Conservation (phyloP, 179 eudicot genomes). For the Corrigiola litoralis region DNA sequence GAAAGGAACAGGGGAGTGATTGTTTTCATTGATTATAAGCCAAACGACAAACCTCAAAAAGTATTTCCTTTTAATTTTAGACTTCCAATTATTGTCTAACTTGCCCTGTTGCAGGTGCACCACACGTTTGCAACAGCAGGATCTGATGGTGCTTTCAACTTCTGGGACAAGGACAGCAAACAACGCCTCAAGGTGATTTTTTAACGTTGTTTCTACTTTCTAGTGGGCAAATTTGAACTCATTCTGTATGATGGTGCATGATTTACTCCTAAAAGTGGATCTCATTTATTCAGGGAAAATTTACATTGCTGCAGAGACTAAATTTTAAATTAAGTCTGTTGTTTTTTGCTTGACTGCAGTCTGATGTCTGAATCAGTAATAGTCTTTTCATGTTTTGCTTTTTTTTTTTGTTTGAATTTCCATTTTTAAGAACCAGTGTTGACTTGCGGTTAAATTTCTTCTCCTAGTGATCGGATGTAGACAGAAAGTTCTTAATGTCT, state of each 20-base stretch:
- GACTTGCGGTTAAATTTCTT: neutral
- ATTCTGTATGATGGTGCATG: neutral
- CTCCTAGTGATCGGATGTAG: neutral
- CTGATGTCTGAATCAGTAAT: neutral
- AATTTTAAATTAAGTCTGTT: neutral
- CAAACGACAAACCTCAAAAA: neutral
- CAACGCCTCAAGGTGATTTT: slow-evolving; percentile 75
- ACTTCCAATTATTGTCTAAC: neutral
- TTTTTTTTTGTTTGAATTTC: neutral
- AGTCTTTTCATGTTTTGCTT: neutral
- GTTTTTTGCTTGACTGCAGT: neutral
- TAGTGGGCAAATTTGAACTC: neutral
- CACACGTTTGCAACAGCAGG: slow-evolving; percentile 94
- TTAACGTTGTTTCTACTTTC: neutral
- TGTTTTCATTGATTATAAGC: neutral
- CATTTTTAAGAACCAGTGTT: neutral
- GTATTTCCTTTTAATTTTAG: neutral
- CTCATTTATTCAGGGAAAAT: neutral
- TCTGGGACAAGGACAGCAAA: slow-evolving; percentile 98
- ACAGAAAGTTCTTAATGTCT: neutral
- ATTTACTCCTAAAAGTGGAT: neutral
- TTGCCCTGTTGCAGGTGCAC: slow-evolving; percentile 52
- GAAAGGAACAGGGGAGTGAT: no score
- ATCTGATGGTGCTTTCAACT: slow-evolving; percentile 89
- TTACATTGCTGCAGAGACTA: neutral